Conservation (phyloP, 1,139 yeast genomes). For the Kodamaea plutei region DNA sequence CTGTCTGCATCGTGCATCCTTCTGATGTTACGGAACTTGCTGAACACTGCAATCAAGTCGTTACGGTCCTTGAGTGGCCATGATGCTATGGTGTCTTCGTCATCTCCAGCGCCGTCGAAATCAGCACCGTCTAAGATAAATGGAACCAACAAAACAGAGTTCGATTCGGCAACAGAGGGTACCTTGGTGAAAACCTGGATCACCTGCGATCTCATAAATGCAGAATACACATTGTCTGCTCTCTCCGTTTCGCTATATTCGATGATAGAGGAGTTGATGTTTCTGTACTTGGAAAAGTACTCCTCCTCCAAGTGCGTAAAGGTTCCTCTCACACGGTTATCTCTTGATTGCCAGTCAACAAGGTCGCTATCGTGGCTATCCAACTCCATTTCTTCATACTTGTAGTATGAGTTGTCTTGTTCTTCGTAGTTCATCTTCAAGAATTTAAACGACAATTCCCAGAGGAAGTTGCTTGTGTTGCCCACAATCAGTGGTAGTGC, state of each 20-base stretch:
- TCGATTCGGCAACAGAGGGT: conserved; percentile 65
- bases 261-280: conserved; percentile 28
- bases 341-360: conserved; percentile 30
- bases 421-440: conserved; percentile 27
- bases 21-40: conserved; percentile 62
- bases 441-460: conserved; percentile 52
- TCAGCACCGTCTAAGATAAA: conserved; percentile 36
- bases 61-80: conserved; percentile 67
- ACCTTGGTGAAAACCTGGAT: conserved; percentile 48
- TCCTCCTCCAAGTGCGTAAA: conserved; percentile 21
- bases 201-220: conserved; percentile 43
- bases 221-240: conserved; percentile 31
- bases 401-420: conserved; percentile 14
- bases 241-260: conserved; percentile 29
- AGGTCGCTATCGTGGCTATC: conserved; percentile 18
- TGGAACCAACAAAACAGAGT: conserved; percentile 54
- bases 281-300: conserved; percentile 21
- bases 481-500: conserved; percentile 46
- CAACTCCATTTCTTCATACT: conserved; percentile 11
- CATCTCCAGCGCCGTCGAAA: conserved; percentile 19
- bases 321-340: conserved; percentile 25
- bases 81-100: conserved; percentile 9
- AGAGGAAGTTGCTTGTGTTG: conserved; percentile 45
- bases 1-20: conserved; percentile 47
- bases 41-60: conserved; percentile 56